Evolutionary conservation across 805 yeast species (phyloP).

Genomic region (Nadsonia fulvescens): DNA sequence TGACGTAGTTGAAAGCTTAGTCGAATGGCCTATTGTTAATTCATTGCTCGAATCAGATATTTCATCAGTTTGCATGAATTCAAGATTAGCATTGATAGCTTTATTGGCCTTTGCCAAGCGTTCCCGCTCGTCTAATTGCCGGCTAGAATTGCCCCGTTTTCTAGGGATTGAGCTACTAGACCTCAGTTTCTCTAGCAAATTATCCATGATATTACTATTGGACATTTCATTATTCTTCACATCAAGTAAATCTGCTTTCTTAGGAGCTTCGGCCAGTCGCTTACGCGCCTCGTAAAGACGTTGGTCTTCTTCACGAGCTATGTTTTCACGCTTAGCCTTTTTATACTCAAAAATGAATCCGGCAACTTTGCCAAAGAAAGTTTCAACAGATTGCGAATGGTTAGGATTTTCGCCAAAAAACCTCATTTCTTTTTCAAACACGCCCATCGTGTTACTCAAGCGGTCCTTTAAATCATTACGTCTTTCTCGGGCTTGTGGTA

Average conservation of each 20-base stretch:
- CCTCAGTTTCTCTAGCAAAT: slow-evolving; percentile 66
- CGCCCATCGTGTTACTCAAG: slow-evolving; percentile 39
- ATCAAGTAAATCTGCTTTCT: slow-evolving; percentile 14
- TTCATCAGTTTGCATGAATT: slow-evolving; percentile 1
- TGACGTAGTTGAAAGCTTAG: slow-evolving; percentile 2
- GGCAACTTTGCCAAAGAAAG: slow-evolving; percentile 66
- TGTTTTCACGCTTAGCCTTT: slow-evolving; percentile 62
- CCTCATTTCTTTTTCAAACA: slow-evolving; percentile 55
- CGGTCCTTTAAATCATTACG: slow-evolving; percentile 48
- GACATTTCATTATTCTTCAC: slow-evolving; percentile 18
- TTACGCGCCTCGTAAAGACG: slow-evolving; percentile 61
- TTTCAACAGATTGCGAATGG: slow-evolving; percentile 46
- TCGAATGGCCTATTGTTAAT: slow-evolving; percentile 1
- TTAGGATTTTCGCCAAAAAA: slow-evolving; percentile 78
- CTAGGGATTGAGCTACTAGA: slow-evolving; percentile 60
- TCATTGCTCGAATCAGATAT: slow-evolving; percentile 1
- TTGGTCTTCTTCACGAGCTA: slow-evolving; percentile 67
- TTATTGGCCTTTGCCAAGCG: slow-evolving; percentile 12
- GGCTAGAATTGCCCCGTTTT: slow-evolving; percentile 59
- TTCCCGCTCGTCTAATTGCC: slow-evolving; percentile 30
- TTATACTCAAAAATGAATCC: slow-evolving; percentile 64
- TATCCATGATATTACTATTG: slow-evolving; percentile 68
- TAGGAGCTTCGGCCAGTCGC: slow-evolving; percentile 35
- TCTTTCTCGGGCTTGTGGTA: slow-evolving; percentile 63
- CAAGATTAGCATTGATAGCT: slow-evolving; percentile 7